Evolutionary conservation across 768 basidiomycete genomes (phyloP), one percentile per base, ranked within the genome.

Genomic region (Psilocybe cyanescens): DNA sequence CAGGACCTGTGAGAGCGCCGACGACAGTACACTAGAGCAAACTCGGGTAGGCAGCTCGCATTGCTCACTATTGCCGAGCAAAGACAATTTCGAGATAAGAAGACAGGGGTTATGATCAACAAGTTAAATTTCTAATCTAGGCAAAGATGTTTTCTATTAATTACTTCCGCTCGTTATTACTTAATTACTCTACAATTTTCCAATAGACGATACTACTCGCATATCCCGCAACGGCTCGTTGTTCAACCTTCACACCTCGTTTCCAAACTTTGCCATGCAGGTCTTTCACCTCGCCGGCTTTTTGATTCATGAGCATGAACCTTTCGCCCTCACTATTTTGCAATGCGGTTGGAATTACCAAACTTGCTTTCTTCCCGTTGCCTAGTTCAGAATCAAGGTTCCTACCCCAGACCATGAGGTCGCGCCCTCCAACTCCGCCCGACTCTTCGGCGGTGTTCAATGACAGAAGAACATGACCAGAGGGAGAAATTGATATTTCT

Each of bases 321-420:
- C 88, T 79, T 54, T 79, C 81, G 3, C 84, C 88, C 56, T 83
- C 82, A 2, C 78, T 76, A 6, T 75, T 74, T 55, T 82, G 79
- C 50, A 92, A 72, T 28, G 75, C 75, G 1, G 78, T 77, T 0
- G 92, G 90, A 33, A 81, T 70, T 3, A 85, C 77, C 29, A 85
- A 63, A 65, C 86, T 88, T 11, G 83, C 76, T 64, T 85, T 84
- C 70, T 84, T 90, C 39, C 91, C 90, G 67, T 86, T 91, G 9
- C 92, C 92, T 3, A 93, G 80, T 71, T 94, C 91, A 61, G 83
- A 88, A 35, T 88, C 84, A 50, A 86, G 81, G 66, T 92, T 92
- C 59, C 81, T 80, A 2, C 92, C 92, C 90, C 90, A 94, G 0
- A 79, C 82, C 47, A 89, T 72, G 39, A 94, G 74, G 72, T 94